These are phyloP conservation scores for Scutellaria barbata DNA, from an alignment of 257 asterid species.

Conservation along the genomic window DNA sequence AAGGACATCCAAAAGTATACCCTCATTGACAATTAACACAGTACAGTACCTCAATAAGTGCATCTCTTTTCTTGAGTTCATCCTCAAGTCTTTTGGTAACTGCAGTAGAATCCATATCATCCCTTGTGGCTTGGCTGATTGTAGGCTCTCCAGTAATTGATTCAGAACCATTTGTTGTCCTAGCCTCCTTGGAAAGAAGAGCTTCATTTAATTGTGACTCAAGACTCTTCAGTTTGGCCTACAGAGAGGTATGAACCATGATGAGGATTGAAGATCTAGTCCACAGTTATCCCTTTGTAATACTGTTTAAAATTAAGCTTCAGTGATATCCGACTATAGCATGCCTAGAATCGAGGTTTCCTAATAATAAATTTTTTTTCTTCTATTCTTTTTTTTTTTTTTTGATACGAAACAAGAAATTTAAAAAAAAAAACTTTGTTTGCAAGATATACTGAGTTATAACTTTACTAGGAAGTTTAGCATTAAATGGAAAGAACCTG, in stretches of 20 bases:
- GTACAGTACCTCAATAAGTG: slow-evolving; percentile 87
- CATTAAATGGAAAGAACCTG: neutral
- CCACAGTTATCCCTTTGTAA: slow-evolving; percentile 27
- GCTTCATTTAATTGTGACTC: slow-evolving; percentile 81
- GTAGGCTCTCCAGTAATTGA: slow-evolving; percentile 52
- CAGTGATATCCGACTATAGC: slow-evolving; percentile 1
- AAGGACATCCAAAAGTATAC: slow-evolving; percentile 19
- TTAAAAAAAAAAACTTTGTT: too few species aligned
- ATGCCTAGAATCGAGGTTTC: neutral
- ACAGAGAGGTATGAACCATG: slow-evolving; percentile 36
- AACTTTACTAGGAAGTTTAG: neutral
- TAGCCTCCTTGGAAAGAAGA: slow-evolving; percentile 52
- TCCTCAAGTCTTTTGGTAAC: slow-evolving; percentile 94
- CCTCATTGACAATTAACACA: slow-evolving; percentile 14
- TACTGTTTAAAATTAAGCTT: slow-evolving; percentile 19
- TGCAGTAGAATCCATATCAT: slow-evolving; percentile 70
- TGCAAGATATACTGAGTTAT: too few species aligned
- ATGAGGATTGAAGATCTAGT: slow-evolving; percentile 20
- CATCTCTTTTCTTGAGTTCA: slow-evolving; percentile 92
- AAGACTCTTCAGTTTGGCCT: slow-evolving; percentile 75
- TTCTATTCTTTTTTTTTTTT: neutral
- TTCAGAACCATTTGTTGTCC: slow-evolving; percentile 52
- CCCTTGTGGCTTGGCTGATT: slow-evolving; percentile 49
- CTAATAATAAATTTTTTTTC: neutral
- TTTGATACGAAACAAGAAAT: too few species aligned